phyloP scores from a whole-genome alignment of 2,329 filamentous ascomycete genomes.

The Gyromitra esculenta region DNA sequence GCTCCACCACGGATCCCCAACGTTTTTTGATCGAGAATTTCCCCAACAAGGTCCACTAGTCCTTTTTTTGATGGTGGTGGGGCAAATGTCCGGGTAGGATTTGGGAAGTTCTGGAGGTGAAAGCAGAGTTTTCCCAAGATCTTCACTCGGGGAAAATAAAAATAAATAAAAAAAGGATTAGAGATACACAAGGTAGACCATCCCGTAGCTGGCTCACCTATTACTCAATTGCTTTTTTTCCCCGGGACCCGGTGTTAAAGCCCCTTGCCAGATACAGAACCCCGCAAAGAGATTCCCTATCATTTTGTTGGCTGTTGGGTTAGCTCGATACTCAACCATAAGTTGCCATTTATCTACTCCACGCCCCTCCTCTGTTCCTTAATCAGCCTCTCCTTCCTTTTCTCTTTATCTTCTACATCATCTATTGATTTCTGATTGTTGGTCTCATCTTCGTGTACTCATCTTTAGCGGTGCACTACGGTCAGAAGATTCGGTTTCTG shows the following conservation, averaged over 20 bases:
- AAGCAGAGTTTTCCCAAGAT: conserved; percentile 26
- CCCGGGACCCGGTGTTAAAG: conserved; percentile 7
- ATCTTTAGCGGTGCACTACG: conserved; percentile 23
- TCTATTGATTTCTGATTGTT: conserved; percentile 23
- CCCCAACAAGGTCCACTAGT: conserved; percentile 44
- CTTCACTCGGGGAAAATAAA: conserved; percentile 7
- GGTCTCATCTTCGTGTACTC: conserved; percentile 13
- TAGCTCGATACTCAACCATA: conserved; percentile 34
- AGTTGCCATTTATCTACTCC: conserved; percentile 43
- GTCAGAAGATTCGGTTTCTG: conserved; percentile 7
- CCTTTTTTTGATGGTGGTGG: conserved; percentile 24
- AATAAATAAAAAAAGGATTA: conserved; percentile 4
- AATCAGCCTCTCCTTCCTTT: conserved; percentile 9
- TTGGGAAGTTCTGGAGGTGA: conserved; percentile 23
- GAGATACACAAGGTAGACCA: background rate
- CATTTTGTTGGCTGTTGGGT: conserved; percentile 46
- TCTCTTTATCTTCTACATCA: conserved; percentile 17
- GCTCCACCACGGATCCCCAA: conserved; percentile 34
- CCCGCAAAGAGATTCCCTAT: conserved; percentile 45
- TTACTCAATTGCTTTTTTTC: conserved; percentile 11
- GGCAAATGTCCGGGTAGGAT: conserved; percentile 20
- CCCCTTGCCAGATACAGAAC: conserved; percentile 32
- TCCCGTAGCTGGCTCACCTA: background rate
- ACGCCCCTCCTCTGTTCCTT: conserved; percentile 34
- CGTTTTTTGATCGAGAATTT: conserved; percentile 40